A percentile compares a stretch with the other conserved stretches of the same genome.
Conservation (phyloP, 2,329 filamentous ascomycete genomes). For the Penicillium griseofulvum region DNA sequence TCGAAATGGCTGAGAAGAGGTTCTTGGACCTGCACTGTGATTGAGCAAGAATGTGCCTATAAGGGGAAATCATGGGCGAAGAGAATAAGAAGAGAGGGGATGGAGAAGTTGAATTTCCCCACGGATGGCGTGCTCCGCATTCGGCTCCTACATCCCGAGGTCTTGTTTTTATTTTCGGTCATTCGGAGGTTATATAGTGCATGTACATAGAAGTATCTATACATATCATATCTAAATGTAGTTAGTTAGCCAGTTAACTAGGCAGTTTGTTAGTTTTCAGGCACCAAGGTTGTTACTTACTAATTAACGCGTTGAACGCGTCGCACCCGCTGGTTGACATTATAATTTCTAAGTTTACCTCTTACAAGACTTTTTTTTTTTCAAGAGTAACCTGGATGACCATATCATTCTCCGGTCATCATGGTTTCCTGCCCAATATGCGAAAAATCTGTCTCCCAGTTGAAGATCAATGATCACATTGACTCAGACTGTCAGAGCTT, state of each 20-base stretch:
- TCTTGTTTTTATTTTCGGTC: background rate
- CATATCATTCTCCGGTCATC: slow-evolving; percentile 3
- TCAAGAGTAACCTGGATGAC: background rate
- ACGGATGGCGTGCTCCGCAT: slow-evolving; percentile 23
- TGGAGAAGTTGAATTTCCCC: slow-evolving; percentile 5
- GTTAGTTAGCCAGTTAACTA: too few relatives aligned
- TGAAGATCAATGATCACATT: slow-evolving; percentile 83
- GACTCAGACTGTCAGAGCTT: slow-evolving; percentile 75
- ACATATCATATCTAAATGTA: background rate
- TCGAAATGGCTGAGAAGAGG: slow-evolving; percentile 1
- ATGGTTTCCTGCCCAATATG: slow-evolving; percentile 81
- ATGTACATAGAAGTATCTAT: background rate
- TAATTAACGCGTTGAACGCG: slow-evolving; percentile 7
- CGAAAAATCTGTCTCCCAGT: slow-evolving; percentile 52
- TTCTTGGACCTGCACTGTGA: background rate
- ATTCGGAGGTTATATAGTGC: background rate
- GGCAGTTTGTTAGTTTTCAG: background rate
- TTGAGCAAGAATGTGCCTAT: background rate
- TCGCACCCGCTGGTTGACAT: background rate
- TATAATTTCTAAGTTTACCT: background rate
- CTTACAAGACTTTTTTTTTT: background rate
- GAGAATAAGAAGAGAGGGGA: background rate
- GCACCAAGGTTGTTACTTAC: slow-evolving; percentile 4
- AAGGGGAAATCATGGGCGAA: slow-evolving; percentile 8
- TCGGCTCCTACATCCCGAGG: background rate